These are phyloP conservation scores for Tuber umbilicatum DNA, from an alignment of 495 filamentous ascomycete species.

Conservation along the genomic window DNA sequence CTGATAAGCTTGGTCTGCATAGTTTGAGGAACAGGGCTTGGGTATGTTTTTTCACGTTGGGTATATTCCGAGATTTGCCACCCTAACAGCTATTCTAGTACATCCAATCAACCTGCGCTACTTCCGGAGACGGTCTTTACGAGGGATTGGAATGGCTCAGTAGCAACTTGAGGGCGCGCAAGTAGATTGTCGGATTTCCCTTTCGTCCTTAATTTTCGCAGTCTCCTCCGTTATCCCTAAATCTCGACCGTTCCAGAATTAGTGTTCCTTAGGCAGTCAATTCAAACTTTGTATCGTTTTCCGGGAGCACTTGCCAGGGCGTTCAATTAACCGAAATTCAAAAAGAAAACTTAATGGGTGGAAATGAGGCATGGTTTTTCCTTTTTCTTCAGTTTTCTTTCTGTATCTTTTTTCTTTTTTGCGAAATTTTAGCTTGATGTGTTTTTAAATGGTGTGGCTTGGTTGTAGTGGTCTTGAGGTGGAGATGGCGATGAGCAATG, in stretches of 20 bases:
- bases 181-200: constrained; percentile 23
- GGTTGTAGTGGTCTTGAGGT: not conserved
- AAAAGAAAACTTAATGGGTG: constrained; percentile 27
- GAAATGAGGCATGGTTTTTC: constrained; percentile 25
- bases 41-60: constrained; percentile 59
- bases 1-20: constrained; percentile 98
- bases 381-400: constrained; percentile 20
- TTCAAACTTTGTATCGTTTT: constrained; percentile 35
- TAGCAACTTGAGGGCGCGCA: constrained; percentile 65
- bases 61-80: constrained; percentile 1
- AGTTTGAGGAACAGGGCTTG: constrained; percentile 94
- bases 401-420: constrained; percentile 27
- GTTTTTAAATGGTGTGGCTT: constrained; percentile 18
- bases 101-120: constrained; percentile 99
- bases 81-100: constrained; percentile 56
- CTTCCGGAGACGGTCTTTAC: constrained; percentile 98
- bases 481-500: constrained; percentile 2
- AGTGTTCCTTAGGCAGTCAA: constrained; percentile 37
- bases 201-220: constrained; percentile 2
- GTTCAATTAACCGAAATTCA: constrained; percentile 18
- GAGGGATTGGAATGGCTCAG: constrained; percentile 99
- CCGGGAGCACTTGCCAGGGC: constrained; percentile 27
- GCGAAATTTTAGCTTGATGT: constrained; percentile 34
- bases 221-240: constrained; percentile 5
- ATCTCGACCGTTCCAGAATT: constrained; percentile 24